phyloP scores from a whole-genome alignment of 225 moss, liverwort and hornwort species.

The Marchantia polymorpha region DNA sequence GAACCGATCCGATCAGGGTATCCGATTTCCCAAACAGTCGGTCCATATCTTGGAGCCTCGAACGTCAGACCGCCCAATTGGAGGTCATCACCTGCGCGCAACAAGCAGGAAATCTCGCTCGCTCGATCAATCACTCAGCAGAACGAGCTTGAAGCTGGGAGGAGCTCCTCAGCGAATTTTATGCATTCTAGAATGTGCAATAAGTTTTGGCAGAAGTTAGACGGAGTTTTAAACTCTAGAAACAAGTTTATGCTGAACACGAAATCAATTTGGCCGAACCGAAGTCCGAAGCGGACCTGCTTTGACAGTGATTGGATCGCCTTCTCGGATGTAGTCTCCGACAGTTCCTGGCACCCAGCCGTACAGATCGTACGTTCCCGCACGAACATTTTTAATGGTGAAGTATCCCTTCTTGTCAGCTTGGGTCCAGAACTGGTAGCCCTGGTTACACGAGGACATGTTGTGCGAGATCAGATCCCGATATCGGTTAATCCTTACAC shows the following conservation, averaged over 20 bases:
- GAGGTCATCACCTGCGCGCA: constrained; percentile 47
- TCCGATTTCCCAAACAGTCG: constrained; percentile 84
- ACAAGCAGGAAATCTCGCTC: not conserved
- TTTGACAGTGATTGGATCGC: constrained; percentile 28
- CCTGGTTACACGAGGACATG: constrained; percentile 23
- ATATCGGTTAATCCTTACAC: too few relatives aligned
- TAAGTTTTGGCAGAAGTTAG: not conserved
- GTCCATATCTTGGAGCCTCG: constrained; percentile 64
- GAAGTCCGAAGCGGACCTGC: constrained; percentile 36
- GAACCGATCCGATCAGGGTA: constrained; percentile 70
- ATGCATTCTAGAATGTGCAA: too few relatives aligned
- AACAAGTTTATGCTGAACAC: too few relatives aligned
- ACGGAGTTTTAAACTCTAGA: not conserved
- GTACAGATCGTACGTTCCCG: constrained; percentile 2
- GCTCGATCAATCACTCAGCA: too few relatives aligned
- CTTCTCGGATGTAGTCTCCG: not conserved
- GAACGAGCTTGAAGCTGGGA: too few relatives aligned
- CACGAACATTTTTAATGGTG: not conserved
- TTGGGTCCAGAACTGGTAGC: constrained; percentile 56
- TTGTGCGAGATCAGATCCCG: too few relatives aligned
- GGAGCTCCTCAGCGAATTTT: too few relatives aligned
- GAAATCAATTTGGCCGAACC: not conserved
- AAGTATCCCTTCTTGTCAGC: not conserved
- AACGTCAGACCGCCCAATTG: constrained; percentile 64
- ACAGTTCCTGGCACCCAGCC: not conserved